These are phyloP conservation scores for Paspalum vaginatum DNA, from an alignment of 176 grass and related monocot genomes.

Conservation along the genomic window DNA sequence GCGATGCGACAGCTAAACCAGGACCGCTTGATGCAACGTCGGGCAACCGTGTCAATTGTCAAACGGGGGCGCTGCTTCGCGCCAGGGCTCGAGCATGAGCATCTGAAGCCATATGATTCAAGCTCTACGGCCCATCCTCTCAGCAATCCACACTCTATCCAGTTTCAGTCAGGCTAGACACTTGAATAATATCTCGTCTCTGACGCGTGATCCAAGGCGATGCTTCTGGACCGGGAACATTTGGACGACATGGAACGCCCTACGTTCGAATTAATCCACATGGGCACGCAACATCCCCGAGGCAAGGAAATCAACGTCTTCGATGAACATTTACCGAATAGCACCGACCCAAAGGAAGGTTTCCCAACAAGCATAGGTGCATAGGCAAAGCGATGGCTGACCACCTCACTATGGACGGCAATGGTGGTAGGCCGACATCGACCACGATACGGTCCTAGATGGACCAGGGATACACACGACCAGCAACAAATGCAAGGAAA, in stretches of 20 bases:
- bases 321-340: constrained; percentile 45
- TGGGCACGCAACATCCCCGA: neutral
- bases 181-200: too few relatives aligned
- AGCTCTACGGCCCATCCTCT: too few relatives aligned
- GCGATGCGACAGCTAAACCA: too few relatives aligned
- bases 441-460: constrained; percentile 51
- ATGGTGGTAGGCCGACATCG: constrained; percentile 26
- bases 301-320: constrained; percentile 17
- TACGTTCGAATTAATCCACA: neutral
- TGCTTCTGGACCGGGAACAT: too few relatives aligned
- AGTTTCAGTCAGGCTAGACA: too few relatives aligned
- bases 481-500: constrained; percentile 49
- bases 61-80: too few relatives aligned
- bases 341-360: constrained; percentile 22
- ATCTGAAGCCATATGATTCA: too few relatives aligned
- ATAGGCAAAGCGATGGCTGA: constrained; percentile 39
- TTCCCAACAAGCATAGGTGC: constrained; percentile 48
- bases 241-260: neutral
- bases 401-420: constrained; percentile 44
- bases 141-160: too few relatives aligned
- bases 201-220: too few relatives aligned
- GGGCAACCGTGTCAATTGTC: too few relatives aligned
- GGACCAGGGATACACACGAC: constrained; percentile 54
- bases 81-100: too few relatives aligned
- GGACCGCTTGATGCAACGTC: too few relatives aligned